phyloP scores from a whole-genome alignment of 192 early-diverging fungal genomes.

The Podila horticola region DNA sequence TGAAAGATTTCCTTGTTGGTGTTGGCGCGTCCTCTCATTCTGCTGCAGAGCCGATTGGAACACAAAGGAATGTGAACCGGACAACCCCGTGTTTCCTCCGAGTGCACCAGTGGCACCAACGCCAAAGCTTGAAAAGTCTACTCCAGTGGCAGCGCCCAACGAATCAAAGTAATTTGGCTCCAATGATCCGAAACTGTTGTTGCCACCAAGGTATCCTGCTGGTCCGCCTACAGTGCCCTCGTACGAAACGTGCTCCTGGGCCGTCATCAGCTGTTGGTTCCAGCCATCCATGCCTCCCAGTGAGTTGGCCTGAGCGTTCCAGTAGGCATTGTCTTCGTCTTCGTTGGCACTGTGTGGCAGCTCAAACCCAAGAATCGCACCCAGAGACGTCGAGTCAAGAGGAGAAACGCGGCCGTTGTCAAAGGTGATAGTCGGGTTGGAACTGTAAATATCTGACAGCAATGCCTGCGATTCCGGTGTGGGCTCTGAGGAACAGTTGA shows the following conservation, averaged over 20 bases:
- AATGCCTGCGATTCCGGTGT: slow-evolving; percentile 33
- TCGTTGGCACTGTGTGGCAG: slow-evolving; percentile 48
- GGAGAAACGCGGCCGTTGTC: slow-evolving; percentile 43
- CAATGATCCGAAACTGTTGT: slow-evolving; percentile 41
- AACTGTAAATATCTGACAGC: slow-evolving; percentile 45
- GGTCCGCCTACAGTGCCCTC: slow-evolving; percentile 43
- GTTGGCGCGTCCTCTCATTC: slow-evolving; percentile 22
- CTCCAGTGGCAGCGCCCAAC: slow-evolving; percentile 20
- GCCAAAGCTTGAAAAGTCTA: slow-evolving; percentile 49
- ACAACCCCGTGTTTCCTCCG: slow-evolving; percentile 18
- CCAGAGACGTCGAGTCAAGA: slow-evolving; percentile 43
- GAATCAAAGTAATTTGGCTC: slow-evolving; percentile 36
- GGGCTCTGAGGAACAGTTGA: slow-evolving; percentile 43
- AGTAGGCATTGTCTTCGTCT: slow-evolving; percentile 49
- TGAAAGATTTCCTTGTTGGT: slow-evolving; percentile 2
- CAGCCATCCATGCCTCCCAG: slow-evolving; percentile 51
- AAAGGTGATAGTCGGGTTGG: slow-evolving; percentile 46
- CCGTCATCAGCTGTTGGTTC: slow-evolving; percentile 51
- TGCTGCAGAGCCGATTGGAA: slow-evolving; percentile 32
- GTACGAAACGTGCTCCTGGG: slow-evolving; percentile 47
- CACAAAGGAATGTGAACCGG: slow-evolving; percentile 10
- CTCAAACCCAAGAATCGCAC: slow-evolving; percentile 49
- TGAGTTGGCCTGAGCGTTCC: slow-evolving; percentile 51
- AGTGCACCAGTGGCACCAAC: slow-evolving; percentile 36
- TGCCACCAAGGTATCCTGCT: slow-evolving; percentile 39